Base-by-base conservation (phyloP, 192 early-diverging fungal species). In the Dissophora globulifera region DNA sequence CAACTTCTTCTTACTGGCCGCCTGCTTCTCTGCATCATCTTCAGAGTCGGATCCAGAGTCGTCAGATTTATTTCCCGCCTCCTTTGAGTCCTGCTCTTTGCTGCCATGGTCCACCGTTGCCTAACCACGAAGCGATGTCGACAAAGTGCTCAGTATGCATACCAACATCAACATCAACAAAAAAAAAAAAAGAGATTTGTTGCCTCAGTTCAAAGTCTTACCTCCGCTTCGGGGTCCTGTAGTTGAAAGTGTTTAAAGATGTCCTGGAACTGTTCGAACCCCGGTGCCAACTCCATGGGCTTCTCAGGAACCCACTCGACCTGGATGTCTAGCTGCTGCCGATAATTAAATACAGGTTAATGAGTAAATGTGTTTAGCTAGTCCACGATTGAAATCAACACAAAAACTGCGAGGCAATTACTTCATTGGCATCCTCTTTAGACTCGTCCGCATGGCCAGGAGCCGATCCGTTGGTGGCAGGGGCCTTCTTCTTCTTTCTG, bases 1-100 rank as follows among this genome's bases (percentile, higher is more conserved):
- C 45, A 85, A 49, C 23, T 88, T 88, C 64, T 88, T 88, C 62
- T 88, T 88, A 35, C 58, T 61, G 22, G 87, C 84, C 17, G 83
- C 65, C 32, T 81, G 55, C 9, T 81, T 78, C 38, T 58, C 58
- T 33, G 43, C 58, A 11, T 79, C 76, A 27, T 81, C 67, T 3
- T 81, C 80, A 17, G 64, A 58, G 13, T 79, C 67, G 0, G 60
- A 65, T 30, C 63, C 67, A 11, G 70, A 67, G 20, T 59, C 79
- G 35, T 63, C 71, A 0, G 55, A 46, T 49, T 76, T 67, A 10
- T 76, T 67, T 5, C 56, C 55, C 25, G 38, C 45, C 9, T 74
- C 61, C 27, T 40, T 56, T 11, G 20, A 9, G 4, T 54, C 72
- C 20, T 61, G 42, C n/a, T 61, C 72, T 29, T 50, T 59, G 10